Percentiles rank a stretch among this genome's conserved stretches.
Evolutionary conservation across 352 stramenopile species (phyloP).

Genomic region (Phytophthora europaea): DNA sequence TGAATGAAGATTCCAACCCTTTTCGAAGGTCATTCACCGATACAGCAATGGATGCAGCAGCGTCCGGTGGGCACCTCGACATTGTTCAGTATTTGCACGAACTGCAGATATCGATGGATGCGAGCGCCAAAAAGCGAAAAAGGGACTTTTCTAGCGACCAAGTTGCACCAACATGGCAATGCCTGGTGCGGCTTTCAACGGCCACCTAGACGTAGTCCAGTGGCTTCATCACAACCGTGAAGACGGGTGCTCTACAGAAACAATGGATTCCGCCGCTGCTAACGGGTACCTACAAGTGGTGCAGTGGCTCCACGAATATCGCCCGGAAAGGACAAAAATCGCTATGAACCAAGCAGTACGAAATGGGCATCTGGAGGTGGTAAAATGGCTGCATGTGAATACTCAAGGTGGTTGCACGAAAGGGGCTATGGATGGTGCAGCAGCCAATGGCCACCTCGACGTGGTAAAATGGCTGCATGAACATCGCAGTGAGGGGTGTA

Average conservation of each 20-base stretch:
- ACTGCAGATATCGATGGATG: background rate
- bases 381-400: conserved; percentile 6
- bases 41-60: conserved; percentile 4
- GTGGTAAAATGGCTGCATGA: conserved; percentile 9
- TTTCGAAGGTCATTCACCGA: background rate
- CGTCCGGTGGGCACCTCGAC: background rate
- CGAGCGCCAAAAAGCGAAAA: background rate
- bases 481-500: background rate
- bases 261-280: background rate
- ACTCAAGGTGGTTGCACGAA: background rate
- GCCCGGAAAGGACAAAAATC: background rate
- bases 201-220: conserved; percentile 3
- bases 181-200: conserved; percentile 1
- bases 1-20: background rate
- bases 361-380: conserved; percentile 3
- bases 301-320: conserved; percentile 9
- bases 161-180: background rate
- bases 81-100: conserved; percentile 6
- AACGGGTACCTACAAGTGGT: conserved; percentile 1
- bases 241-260: background rate
- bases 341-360: background rate
- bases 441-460: background rate
- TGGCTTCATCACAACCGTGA: conserved; percentile 4
- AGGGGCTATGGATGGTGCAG: background rate
- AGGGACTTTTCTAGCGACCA: background rate